Percentiles rank a stretch among this genome's conserved stretches.
phyloP scores from a whole-genome alignment of 495 filamentous ascomycete genomes.

The Annulohypoxylon stygium region DNA sequence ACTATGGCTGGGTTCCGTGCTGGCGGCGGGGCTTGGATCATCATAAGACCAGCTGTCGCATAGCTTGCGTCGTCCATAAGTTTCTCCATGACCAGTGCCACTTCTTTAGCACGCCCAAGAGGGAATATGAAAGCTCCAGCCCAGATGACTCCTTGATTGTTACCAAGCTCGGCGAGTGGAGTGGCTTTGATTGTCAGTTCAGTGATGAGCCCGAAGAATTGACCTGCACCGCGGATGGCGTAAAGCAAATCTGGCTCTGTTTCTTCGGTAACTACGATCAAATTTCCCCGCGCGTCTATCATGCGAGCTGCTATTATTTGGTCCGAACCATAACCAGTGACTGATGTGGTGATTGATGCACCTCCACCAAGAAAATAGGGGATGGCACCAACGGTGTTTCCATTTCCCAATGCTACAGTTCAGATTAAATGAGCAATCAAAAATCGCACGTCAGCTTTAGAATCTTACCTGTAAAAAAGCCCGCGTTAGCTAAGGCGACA shows the following conservation, averaged over 20 bases:
- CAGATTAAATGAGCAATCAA: slow-evolving; percentile 7
- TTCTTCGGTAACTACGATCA: slow-evolving; percentile 43
- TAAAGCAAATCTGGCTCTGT: slow-evolving; percentile 55
- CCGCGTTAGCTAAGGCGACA: slow-evolving; percentile 26
- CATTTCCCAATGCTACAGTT: slow-evolving; percentile 50
- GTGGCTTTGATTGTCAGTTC: slow-evolving; percentile 46
- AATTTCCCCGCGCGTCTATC: slow-evolving; percentile 46
- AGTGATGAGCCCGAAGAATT: slow-evolving; percentile 63
- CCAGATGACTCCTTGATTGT: slow-evolving; percentile 17
- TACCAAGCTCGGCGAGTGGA: slow-evolving; percentile 26
- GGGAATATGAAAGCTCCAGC: slow-evolving; percentile 26
- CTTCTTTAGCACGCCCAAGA: neutral
- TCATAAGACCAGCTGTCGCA: slow-evolving; percentile 37
- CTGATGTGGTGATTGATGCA: slow-evolving; percentile 5
- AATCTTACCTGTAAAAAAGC: slow-evolving; percentile 3
- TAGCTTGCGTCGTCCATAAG: slow-evolving; percentile 8
- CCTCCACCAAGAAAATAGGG: slow-evolving; percentile 38
- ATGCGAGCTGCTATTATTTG: slow-evolving; percentile 52
- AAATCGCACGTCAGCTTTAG: slow-evolving; percentile 1
- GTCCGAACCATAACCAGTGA: slow-evolving; percentile 47
- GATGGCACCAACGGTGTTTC: slow-evolving; percentile 52
- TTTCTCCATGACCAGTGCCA: slow-evolving; percentile 11
- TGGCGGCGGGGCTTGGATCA: slow-evolving; percentile 27
- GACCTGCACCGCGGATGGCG: slow-evolving; percentile 57
- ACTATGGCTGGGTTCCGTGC: slow-evolving; percentile 18